Evolutionary conservation across 257 asterid species (phyloP), one percentile per base, ranked within the genome.

Genomic region (Ehretia macrophylla): DNA sequence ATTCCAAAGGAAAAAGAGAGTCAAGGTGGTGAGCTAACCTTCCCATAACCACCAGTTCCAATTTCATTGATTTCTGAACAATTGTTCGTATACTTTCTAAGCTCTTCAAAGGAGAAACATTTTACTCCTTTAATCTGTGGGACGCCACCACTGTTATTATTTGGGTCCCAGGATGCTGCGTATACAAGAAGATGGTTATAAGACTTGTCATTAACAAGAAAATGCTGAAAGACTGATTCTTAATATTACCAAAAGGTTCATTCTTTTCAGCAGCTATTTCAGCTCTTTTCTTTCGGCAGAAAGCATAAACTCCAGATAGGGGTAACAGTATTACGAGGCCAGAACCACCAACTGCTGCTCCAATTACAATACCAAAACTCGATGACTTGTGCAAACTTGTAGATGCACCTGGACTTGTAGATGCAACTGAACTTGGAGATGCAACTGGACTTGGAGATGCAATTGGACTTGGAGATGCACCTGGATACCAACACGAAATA

Each of bases 41-140:
- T 91, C 39, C 98, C 98, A 72, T 85, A 88, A 54, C 96, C 98
- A 62, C 98, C 98, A 37, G 67, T 69, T 56, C 98, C 98, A 20
- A 85, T 64, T 20, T 55, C 74, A 68, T 88, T 88, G 23, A 21
- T 16, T 44, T 75, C 84, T 3, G 95, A 79, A 68, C 85, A 91
- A 75, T 85, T 88, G 62, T 81, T 77, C 39, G 98, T 82, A 80
- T 51, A 75, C 67, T 68, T 91, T 68, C 77, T 88, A 23, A 91
- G 77, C 78, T 87, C 98, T 59, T 91, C 94, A 56, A 83, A 88
- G 6, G 96, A 67, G 67, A 83, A 88, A 63, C 58, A 56, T 72
- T 74, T 82, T 12, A 89, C 90, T 46, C 96, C 96, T 62, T 80
- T 82, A 48, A 91, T 20, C 78, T 85, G 85, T 38, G 98, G 98